A percentile compares a stretch with the other conserved stretches of the same genome.
These are phyloP conservation scores for Trichosporon inkin DNA, from an alignment of 1,284 basidiomycete genomes.

Conservation along the genomic window DNA sequence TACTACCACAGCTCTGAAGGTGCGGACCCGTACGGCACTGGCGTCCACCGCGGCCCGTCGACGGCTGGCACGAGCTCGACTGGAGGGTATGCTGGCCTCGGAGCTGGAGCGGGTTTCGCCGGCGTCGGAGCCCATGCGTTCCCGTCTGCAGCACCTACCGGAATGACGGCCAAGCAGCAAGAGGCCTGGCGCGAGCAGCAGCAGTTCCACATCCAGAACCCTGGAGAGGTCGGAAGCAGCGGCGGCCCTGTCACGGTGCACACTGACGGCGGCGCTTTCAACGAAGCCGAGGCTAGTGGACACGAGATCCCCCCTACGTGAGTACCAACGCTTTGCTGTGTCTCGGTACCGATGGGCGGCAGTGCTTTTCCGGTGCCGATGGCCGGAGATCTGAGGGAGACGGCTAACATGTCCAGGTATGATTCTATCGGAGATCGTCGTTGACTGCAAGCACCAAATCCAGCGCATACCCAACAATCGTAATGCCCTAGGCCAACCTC, in stretches of 20 bases:
- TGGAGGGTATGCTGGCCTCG: conserved; percentile 7
- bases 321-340: conserved; percentile 15
- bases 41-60: background rate
- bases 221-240: conserved; percentile 7
- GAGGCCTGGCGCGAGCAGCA: conserved; percentile 43
- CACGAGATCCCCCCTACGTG: conserved; percentile 41
- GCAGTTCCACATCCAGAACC: conserved; percentile 37
- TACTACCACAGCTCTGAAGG: background rate
- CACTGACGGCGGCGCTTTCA: conserved; percentile 34
- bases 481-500: background rate
- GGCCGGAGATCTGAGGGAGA: background rate
- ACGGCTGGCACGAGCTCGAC: background rate
- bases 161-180: conserved; percentile 41
- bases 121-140: conserved; percentile 5
- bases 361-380: too few relatives aligned
- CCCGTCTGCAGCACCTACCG: conserved; percentile 16
- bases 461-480: background rate
- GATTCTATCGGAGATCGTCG: conserved; percentile 29
- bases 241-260: conserved; percentile 34
- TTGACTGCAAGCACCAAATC: background rate
- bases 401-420: conserved; percentile 23
- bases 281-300: conserved; percentile 22
- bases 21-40: background rate
- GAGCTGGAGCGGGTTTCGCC: conserved; percentile 5
- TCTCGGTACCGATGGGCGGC: background rate